phyloP scores from a whole-genome alignment of 2,329 filamentous ascomycete species.

The Colletotrichum caudatum region DNA sequence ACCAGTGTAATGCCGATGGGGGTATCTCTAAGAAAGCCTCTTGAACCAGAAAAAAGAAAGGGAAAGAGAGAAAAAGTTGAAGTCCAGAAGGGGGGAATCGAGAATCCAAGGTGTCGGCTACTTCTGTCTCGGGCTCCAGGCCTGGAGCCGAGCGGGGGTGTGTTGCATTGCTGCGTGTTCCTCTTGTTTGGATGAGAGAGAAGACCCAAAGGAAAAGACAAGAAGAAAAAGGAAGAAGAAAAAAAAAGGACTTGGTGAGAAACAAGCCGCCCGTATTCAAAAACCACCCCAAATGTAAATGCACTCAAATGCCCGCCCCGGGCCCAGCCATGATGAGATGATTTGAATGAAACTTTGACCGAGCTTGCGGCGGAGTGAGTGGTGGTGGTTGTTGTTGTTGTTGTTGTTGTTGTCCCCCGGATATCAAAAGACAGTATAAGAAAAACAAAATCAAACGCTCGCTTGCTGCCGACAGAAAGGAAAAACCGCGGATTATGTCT shows the following conservation, averaged over 20 bases:
- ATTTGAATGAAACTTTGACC: constrained; percentile 43
- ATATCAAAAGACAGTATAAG: constrained; percentile 51
- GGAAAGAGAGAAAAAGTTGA: constrained; percentile 45
- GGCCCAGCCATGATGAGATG: constrained; percentile 66
- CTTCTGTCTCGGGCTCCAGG: constrained; percentile 58
- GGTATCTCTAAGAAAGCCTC: constrained; percentile 57
- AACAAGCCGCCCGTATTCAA: constrained; percentile 60
- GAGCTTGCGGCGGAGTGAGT: constrained; percentile 62
- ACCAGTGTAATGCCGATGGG: constrained; percentile 48
- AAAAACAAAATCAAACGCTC: constrained; percentile 51
- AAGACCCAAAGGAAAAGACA: constrained; percentile 48
- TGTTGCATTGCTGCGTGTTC: constrained; percentile 74
- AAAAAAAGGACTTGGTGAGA: constrained; percentile 43
- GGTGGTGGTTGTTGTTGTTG: constrained; percentile 52
- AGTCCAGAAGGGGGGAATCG: constrained; percentile 52
- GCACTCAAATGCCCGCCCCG: constrained; percentile 64
- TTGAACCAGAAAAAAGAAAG: constrained; percentile 53
- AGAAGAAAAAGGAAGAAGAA: constrained; percentile 46
- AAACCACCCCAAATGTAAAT: constrained; percentile 64
- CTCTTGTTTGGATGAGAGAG: constrained; percentile 62
- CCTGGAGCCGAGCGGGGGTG: constrained; percentile 57
- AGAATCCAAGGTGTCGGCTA: constrained; percentile 55
- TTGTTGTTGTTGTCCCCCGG: constrained; percentile 55
- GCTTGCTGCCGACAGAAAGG: constrained; percentile 56
- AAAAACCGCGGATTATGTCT: constrained; percentile 44